phyloP scores from a whole-genome alignment of 768 basidiomycete species.

The Tubosaeta brunneosetosa region DNA sequence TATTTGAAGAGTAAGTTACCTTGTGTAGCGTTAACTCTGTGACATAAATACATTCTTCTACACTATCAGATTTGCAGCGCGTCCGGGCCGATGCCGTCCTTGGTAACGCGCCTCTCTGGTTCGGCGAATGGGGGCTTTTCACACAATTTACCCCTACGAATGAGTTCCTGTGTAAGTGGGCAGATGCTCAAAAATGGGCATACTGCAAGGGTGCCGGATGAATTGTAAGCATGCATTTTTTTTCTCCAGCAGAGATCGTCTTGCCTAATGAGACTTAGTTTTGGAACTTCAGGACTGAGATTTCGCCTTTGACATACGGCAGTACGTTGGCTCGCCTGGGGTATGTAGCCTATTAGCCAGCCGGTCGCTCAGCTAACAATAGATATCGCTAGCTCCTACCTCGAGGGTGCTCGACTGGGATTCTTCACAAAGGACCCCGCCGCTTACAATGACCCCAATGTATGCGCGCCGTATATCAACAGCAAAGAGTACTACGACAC shows the following conservation, averaged over 20 bases:
- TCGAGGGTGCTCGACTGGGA: constrained; percentile 53
- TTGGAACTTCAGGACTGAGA: constrained; percentile 77
- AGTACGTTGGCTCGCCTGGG: constrained; percentile 53
- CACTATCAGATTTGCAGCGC: constrained; percentile 51
- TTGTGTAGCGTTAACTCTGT: not conserved
- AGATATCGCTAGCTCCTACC: constrained; percentile 54
- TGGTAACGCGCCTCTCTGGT: constrained; percentile 47
- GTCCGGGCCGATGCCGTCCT: constrained; percentile 44
- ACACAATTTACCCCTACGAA: constrained; percentile 65
- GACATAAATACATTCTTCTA: not conserved
- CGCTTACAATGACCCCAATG: constrained; percentile 47
- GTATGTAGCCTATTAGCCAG: constrained; percentile 32
- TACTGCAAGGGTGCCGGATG: constrained; percentile 61
- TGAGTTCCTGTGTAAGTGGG: constrained; percentile 61
- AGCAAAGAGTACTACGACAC: constrained; percentile 4
- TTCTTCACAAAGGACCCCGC: constrained; percentile 65
- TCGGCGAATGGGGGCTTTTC: constrained; percentile 59
- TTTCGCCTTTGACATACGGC: constrained; percentile 42
- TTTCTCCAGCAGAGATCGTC: not conserved
- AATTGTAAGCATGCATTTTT: constrained; percentile 46
- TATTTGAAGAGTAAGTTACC: constrained; percentile 55
- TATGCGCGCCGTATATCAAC: constrained; percentile 53
- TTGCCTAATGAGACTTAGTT: constrained; percentile 31
- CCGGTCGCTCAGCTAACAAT: not conserved
- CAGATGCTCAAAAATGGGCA: constrained; percentile 67